Evolutionary conservation across 805 yeast species (phyloP).

Genomic region (Cyberlindnera xylosilytica): DNA sequence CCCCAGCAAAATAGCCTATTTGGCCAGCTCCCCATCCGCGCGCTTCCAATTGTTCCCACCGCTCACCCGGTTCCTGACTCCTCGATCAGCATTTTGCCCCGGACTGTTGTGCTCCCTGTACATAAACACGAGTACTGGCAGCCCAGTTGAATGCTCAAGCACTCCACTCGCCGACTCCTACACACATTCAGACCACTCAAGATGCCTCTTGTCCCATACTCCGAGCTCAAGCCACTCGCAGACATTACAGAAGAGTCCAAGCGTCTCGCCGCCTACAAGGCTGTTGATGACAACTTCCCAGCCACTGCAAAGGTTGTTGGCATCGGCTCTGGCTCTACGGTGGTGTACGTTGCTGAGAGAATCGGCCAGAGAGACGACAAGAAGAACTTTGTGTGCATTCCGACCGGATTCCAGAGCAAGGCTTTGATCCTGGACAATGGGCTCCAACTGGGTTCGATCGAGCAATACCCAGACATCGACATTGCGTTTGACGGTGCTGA

Average conservation of each 20-base stretch:
- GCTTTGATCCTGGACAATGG: constrained; percentile 82
- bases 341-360: constrained; percentile 94
- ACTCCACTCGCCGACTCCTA: background rate
- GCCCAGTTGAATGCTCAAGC: constrained; percentile 1
- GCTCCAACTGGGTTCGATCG: constrained; percentile 72
- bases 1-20: constrained; percentile 1
- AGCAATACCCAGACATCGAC: constrained; percentile 78
- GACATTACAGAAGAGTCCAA: constrained; percentile 75
- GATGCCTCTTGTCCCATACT: constrained; percentile 25
- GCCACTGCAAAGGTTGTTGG: constrained; percentile 73
- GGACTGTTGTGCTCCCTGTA: constrained; percentile 2
- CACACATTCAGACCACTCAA: background rate
- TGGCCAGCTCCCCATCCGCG: background rate
- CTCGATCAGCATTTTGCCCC: constrained; percentile 3
- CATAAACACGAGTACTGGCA: background rate
- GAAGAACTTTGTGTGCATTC: constrained; percentile 68
- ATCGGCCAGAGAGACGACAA: constrained; percentile 65
- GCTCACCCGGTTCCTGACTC: background rate
- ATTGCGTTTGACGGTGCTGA: constrained; percentile 99
- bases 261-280: constrained; percentile 83
- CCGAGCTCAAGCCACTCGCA: constrained; percentile 29
- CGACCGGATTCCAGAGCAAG: constrained; percentile 96
- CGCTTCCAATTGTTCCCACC: background rate
- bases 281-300: constrained; percentile 86
- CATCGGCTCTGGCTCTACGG: constrained; percentile 96